phyloP scores from a whole-genome alignment of 345 rosid genomes.

The Gossypium sturtianum region DNA sequence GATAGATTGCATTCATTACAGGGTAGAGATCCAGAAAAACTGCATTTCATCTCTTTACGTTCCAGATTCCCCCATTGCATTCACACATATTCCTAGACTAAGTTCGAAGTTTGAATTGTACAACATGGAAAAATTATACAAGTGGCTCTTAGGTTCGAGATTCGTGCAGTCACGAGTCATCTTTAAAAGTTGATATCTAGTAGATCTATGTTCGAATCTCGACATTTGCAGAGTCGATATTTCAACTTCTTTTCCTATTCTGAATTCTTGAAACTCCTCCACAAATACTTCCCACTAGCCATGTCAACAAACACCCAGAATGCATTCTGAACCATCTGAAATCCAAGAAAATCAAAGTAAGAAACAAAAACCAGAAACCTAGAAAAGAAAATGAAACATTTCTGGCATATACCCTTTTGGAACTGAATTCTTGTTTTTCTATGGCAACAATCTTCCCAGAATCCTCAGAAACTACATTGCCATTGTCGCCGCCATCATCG shows the following conservation, averaged over 20 bases:
- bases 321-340: slow-evolving; percentile 52
- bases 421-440: slow-evolving; percentile 38
- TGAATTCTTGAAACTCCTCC: slow-evolving; percentile 56
- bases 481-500: neutral
- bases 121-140: too few relatives aligned
- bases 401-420: slow-evolving; percentile 41
- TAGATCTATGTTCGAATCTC: too few relatives aligned
- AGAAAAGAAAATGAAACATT: neutral
- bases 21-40: too few relatives aligned
- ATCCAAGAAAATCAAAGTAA: slow-evolving; percentile 9
- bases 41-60: too few relatives aligned
- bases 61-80: too few relatives aligned
- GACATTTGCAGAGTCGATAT: neutral
- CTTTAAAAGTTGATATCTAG: too few relatives aligned
- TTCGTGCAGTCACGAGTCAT: too few relatives aligned
- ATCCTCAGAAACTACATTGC: slow-evolving; percentile 24
- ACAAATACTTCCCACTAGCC: slow-evolving; percentile 84
- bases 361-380: slow-evolving; percentile 2
- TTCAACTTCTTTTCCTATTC: neutral
- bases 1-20: too few relatives aligned
- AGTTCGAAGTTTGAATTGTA: too few relatives aligned
- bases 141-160: too few relatives aligned
- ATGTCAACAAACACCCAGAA: slow-evolving; percentile 85
- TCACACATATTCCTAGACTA: too few relatives aligned
- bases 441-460: slow-evolving; percentile 27